Evolutionary conservation across 192 early-diverging fungal genomes (phyloP).

Genomic region (Coemansia aciculifera): DNA sequence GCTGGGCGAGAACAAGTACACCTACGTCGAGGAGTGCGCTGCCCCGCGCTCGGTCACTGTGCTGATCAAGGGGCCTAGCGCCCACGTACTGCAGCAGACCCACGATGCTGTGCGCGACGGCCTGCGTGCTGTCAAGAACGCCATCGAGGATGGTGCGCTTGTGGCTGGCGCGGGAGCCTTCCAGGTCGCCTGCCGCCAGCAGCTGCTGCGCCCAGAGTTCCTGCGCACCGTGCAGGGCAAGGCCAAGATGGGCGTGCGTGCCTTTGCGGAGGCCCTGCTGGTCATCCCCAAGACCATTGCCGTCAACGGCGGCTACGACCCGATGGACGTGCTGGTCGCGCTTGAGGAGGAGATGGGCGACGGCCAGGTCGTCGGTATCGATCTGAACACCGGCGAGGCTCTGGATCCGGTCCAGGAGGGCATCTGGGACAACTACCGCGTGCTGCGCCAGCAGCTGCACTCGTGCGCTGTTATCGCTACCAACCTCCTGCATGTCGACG

Average conservation of each 20-base stretch:
- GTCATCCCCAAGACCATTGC: slow-evolving; percentile 97
- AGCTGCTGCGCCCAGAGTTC: slow-evolving; percentile 76
- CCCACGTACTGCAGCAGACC: slow-evolving; percentile 89
- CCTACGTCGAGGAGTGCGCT: slow-evolving; percentile 95
- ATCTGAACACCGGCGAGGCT: slow-evolving; percentile 91
- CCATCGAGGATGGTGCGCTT: slow-evolving; percentile 88
- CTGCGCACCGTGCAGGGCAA: slow-evolving; percentile 87
- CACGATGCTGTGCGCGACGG: slow-evolving; percentile 99
- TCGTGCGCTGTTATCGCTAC: slow-evolving; percentile 97
- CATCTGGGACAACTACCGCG: slow-evolving; percentile 99
- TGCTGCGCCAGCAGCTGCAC: slow-evolving; percentile 93
- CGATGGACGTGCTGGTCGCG: slow-evolving; percentile 92
- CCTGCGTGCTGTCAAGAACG: slow-evolving; percentile 96
- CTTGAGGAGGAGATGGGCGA: slow-evolving; percentile 90
- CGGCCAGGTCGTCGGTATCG: slow-evolving; percentile 90
- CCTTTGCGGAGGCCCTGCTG: slow-evolving; percentile 94
- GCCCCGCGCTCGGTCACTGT: slow-evolving; percentile 90
- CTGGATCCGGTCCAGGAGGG: slow-evolving; percentile 90
- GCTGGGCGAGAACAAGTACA: slow-evolving; percentile 98
- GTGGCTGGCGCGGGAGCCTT: slow-evolving; percentile 96
- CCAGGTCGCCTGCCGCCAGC: slow-evolving; percentile 83
- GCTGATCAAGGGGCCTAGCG: slow-evolving; percentile 93
- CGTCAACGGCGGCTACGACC: slow-evolving; percentile 93
- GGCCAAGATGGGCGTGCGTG: slow-evolving; percentile 94
- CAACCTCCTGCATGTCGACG: slow-evolving; percentile 96